phyloP scores from a whole-genome alignment of 2,329 filamentous ascomycete species.

The Fusarium tupiense region DNA sequence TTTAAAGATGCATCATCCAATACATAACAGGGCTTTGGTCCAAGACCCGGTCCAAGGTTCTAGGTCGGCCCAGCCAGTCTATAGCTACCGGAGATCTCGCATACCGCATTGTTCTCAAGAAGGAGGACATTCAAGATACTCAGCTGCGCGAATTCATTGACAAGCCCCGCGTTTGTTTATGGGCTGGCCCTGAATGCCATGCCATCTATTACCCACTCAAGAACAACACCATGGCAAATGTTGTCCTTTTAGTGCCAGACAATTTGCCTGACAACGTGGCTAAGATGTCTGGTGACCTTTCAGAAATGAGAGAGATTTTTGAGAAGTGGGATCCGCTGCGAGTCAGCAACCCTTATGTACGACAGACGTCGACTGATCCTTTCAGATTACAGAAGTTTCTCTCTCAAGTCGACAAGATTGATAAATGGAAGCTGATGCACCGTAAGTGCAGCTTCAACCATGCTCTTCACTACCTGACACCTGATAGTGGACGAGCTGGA shows the following conservation, averaged over 20 bases:
- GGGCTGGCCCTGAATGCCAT: neutral
- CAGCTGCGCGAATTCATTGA: neutral
- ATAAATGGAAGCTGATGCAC: neutral
- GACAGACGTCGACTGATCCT: neutral
- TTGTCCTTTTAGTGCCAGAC: neutral
- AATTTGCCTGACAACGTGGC: neutral
- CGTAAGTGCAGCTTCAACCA: neutral
- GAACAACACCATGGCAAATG: neutral
- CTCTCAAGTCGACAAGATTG: neutral
- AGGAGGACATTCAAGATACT: neutral
- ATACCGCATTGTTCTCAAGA: neutral
- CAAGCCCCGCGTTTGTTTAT: neutral
- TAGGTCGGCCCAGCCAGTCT: neutral
- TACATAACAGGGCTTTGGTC: neutral
- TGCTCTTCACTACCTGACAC: neutral
- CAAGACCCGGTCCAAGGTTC: neutral
- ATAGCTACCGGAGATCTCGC: neutral
- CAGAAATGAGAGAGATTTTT: neutral
- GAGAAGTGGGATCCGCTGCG: neutral
- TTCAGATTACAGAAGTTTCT: neutral
- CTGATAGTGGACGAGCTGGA: neutral
- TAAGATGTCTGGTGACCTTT: neutral
- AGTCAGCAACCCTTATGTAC: neutral
- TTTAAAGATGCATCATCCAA: neutral
- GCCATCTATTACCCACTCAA: neutral